Evolutionary conservation across 73 alveolate genomes (phyloP), one percentile per base, ranked within the genome.

Genomic region (Paramecium bursaria): DNA sequence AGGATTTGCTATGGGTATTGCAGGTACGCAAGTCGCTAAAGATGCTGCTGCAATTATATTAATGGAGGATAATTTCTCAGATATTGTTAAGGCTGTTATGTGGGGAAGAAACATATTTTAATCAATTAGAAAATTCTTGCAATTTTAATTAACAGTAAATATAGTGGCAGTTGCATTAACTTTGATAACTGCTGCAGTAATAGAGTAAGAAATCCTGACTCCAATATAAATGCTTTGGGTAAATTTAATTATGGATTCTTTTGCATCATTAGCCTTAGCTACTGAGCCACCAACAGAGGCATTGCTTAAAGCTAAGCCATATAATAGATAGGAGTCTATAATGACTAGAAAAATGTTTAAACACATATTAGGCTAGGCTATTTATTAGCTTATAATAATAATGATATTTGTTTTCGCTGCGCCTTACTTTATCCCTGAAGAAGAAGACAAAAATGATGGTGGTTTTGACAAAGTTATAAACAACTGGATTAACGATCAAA

Each of bases 11-110:
- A 93, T 95, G 98, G 95, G 95, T 25, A 90, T 87, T 11, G 93
- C 99, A 46, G 99, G 99, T 21, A 97, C 99, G 14, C 96, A 95
- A 88, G 96, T 97, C 26, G 99, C 99, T 7, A 97, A 97, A 75
- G 99, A 97, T 67, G 99, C 98, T 26, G 91, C 99, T 26, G 99
- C 96, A 73, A 97, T 97, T 73, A 95, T 97, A 55, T 85, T 97
- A 26, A 91, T 97, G 47, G 99, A 97, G 90, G 98, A 97, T 86
- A 95, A 97, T 90, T 95, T 97, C 89, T 88, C 94, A 50, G 91
- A 97, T 48, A 90, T 97, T 25, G 96, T 97, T 19, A 92, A 93
- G 3, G 98, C 99, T 22, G 96, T 95, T 13, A 86, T 92, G 75
- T 97, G 98, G 96, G 99, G 99, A 19, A 91, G 99, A 79, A 96